A percentile compares a stretch with the other conserved stretches of the same genome.
These are phyloP conservation scores for Oidium heveae DNA, from an alignment of 2,329 filamentous ascomycete genomes.

Conservation along the genomic window DNA sequence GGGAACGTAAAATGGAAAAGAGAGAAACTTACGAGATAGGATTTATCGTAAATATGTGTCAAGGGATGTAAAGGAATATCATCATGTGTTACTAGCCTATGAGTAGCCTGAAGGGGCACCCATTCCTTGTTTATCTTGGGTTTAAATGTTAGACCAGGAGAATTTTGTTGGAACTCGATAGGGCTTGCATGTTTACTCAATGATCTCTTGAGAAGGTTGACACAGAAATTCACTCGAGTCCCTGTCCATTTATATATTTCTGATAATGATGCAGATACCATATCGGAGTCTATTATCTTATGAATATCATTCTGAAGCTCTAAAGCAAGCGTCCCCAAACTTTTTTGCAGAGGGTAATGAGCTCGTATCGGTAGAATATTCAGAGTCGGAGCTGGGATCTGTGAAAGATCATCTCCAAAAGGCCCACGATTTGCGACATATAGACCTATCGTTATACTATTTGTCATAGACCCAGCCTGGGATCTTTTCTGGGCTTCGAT, in stretches of 20 bases:
- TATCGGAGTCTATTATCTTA: constrained; percentile 26
- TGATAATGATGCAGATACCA: constrained; percentile 35
- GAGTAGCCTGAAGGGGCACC: constrained; percentile 2
- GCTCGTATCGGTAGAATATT: constrained; percentile 54
- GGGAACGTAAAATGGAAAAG: background rate
- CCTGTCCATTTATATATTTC: constrained; percentile 58
- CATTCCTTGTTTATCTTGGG: constrained; percentile 1
- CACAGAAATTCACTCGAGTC: constrained; percentile 40
- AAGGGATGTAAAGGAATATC: background rate
- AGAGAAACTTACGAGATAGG: constrained; percentile 8
- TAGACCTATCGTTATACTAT: constrained; percentile 41
- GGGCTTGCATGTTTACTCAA: background rate
- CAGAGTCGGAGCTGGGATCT: constrained; percentile 40
- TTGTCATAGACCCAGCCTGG: constrained; percentile 1
- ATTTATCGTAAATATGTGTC: constrained; percentile 1
- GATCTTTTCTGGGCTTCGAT: constrained; percentile 5
- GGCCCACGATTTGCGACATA: constrained; percentile 59
- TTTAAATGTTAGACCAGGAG: background rate
- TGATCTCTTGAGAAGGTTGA: constrained; percentile 44
- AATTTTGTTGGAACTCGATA: background rate
- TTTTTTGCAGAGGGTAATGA: constrained; percentile 9
- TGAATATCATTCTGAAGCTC: constrained; percentile 43
- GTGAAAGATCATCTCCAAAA: constrained; percentile 22
- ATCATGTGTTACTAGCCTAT: background rate
- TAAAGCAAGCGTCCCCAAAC: constrained; percentile 25